Base-by-base conservation (phyloP, 495 filamentous ascomycete genomes). In the Chlorociboria aeruginascens region DNA sequence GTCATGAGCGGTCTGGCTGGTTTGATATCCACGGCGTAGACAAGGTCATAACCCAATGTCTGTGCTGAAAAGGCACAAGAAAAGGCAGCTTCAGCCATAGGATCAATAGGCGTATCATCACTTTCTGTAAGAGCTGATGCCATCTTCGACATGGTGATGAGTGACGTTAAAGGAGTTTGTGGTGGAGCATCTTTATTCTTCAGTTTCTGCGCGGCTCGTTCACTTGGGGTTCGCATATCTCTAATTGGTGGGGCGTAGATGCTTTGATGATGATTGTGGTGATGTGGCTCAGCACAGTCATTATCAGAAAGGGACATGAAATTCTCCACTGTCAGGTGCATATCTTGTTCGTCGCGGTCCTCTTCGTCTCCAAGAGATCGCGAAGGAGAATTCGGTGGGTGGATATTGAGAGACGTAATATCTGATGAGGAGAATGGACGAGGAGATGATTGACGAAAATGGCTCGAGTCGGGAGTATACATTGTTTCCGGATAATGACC, bases 371-470 rank as follows among this genome's bases (percentile, higher is more conserved):
- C 20, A 25, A 25, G 20, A 4, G 20, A 25, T 25, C 17, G 41
- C 4, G 17, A 31, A 29, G 51, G 51, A 6, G 51, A 45, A 32
- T 53, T 53, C 30, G 51, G 40, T 34, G 51, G 51, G 20, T 40
- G 44, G 7, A 11, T 10, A 35, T 51, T 7, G 10, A 50, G 12
- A 8, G 52, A 55, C 3, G 43, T 51, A 8, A 51, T 14, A 29
- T 55, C 52, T 16, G 52, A 55, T 13, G 32, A 30, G 20, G 52
- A 55, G 17, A 47, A 55, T 9, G 52, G 52, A 4, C 52, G 31
- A 0, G 47, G 43, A 35, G 32, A 20, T 8, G 39, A 33, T 10
- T 7, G 9, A 7, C 25, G n/a, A 13, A 38, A 40, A 13, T 39
- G 32, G 8, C 29, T 14, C 11, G 33, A 25, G 12, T 47, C 50